Percentiles rank a stretch among this genome's conserved stretches.
phyloP scores from a whole-genome alignment of 2,329 filamentous ascomycete genomes.

The Penicillium digitatum region DNA sequence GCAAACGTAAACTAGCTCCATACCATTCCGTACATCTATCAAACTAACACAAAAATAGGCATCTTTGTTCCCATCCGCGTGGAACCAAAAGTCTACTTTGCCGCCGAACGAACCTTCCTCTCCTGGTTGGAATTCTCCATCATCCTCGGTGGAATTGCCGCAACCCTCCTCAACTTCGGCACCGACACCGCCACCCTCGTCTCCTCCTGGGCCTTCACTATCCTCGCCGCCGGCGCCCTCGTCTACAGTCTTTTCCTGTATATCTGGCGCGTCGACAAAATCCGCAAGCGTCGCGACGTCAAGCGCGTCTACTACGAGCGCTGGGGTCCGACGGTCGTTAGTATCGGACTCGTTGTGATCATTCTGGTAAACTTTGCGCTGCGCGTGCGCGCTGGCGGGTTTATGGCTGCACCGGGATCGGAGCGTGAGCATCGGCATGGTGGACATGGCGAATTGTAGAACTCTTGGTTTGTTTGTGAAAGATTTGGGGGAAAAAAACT shows the following conservation, averaged over 20 bases:
- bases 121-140: constrained; percentile 98
- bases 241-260: constrained; percentile 81
- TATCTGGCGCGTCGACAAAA: constrained; percentile 80
- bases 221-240: constrained; percentile 73
- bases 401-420: constrained; percentile 20
- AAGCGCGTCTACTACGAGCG: constrained; percentile 76
- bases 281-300: constrained; percentile 76
- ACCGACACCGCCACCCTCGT: constrained; percentile 58
- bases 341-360: constrained; percentile 66
- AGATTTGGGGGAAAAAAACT: background rate
- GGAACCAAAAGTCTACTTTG: constrained; percentile 97
- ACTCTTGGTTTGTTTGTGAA: background rate
- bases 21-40: background rate
- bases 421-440: constrained; percentile 10
- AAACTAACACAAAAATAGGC: constrained; percentile 56
- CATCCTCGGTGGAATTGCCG: constrained; percentile 82
- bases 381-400: constrained; percentile 58
- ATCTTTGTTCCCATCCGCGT: constrained; percentile 95
- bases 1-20: constrained; percentile 44
- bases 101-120: constrained; percentile 90
- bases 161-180: constrained; percentile 78
- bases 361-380: constrained; percentile 77
- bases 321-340: constrained; percentile 76
- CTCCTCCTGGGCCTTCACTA: constrained; percentile 73
- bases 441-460: constrained; percentile 16